Evolutionary conservation across 202 grass and related monocot species (phyloP), one percentile per base, ranked within the genome.

Genomic region (Eragrostis tef): DNA sequence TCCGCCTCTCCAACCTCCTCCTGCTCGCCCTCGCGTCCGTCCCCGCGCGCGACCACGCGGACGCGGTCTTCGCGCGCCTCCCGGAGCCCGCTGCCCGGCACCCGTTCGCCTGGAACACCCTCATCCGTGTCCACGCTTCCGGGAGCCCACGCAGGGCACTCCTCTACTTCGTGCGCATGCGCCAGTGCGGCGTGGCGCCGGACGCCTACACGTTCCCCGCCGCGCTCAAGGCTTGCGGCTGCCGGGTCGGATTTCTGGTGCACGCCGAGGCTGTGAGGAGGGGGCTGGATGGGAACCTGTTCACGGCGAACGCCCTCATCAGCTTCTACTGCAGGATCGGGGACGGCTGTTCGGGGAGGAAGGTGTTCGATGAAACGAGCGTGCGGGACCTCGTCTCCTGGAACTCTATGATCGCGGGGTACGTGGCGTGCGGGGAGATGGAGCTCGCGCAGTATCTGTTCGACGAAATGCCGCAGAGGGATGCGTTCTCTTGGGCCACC

Each of bases 151-250:
- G 34, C n/a, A 49, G 7, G 14, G 81, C 92, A 4, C 45, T 94
- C 20, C 46, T 70, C 52, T 82, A 87, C 81, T 89, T 89, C 74
- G 43, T 70, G 34, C 81, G 76, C 49, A 91, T 94, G 89, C 86
- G 84, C 39, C 61, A 63, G 45, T 26, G 56, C 47, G 64, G 53
- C 14, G 75, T 87, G 56, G 39, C 16, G 73, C 92, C 92, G 12
- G 95, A 98, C 73, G 87, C 83, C 11, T 98, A 95, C 87, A 91
- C 95, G 25, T 93, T 98, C 87, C 90, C 90, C 2, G 72, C 90
- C n/a, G 79, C 94, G 25, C 88, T 95, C 73, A 84, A 81, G 34
- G 86, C 87, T 7, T 91, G 86, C 57, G 87, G 86, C 45, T 74
- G 64, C 49, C 41, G n/a, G 8, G 42, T 61, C 31, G 88, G 95